These are phyloP conservation scores for Thraustochytrium striatum DNA, from an alignment of 352 stramenopile genomes.

Conservation along the genomic window DNA sequence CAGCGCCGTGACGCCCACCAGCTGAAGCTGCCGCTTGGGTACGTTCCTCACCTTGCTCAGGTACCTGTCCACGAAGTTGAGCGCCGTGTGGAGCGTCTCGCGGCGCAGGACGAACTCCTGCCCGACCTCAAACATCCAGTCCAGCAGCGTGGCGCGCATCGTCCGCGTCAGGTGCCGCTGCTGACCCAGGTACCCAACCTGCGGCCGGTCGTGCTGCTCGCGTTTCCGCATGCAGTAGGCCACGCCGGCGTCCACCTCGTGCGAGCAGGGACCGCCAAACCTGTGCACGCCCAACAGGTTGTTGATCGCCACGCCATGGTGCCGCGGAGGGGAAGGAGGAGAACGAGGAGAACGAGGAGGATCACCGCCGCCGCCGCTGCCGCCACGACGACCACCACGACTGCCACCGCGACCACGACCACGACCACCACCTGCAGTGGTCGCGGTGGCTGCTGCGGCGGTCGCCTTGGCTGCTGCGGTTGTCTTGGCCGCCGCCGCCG, in stretches of 20 bases:
- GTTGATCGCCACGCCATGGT: conserved; percentile 1
- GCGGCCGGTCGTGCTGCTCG: conserved; percentile 28
- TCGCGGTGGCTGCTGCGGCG: too few species aligned
- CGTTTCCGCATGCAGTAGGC: conserved; percentile 2
- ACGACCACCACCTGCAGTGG: too few species aligned
- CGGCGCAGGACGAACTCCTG: conserved; percentile 36
- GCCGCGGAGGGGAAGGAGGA: too few species aligned
- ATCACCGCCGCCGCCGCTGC: too few species aligned
- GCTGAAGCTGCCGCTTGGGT: conserved; percentile 4
- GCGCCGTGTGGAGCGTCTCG: conserved; percentile 34
- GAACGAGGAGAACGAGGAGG: too few species aligned
- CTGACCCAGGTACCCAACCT: conserved; percentile 10
- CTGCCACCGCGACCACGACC: too few species aligned
- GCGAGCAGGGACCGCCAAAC: background rate
- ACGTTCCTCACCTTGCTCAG: conserved; percentile 63
- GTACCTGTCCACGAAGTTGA: conserved; percentile 70
- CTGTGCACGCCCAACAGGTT: conserved; percentile 10
- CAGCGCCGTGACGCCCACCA: conserved; percentile 37
- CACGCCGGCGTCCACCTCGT: conserved; percentile 19
- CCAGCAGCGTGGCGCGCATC: conserved; percentile 42
- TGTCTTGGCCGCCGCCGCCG: too few species aligned
- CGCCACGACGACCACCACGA: too few species aligned
- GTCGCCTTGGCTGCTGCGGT: too few species aligned
- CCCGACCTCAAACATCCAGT: conserved; percentile 46
- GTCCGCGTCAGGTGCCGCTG: background rate